Conservation (phyloP, 2,329 filamentous ascomycete species). For the Apiospora sp. region DNA sequence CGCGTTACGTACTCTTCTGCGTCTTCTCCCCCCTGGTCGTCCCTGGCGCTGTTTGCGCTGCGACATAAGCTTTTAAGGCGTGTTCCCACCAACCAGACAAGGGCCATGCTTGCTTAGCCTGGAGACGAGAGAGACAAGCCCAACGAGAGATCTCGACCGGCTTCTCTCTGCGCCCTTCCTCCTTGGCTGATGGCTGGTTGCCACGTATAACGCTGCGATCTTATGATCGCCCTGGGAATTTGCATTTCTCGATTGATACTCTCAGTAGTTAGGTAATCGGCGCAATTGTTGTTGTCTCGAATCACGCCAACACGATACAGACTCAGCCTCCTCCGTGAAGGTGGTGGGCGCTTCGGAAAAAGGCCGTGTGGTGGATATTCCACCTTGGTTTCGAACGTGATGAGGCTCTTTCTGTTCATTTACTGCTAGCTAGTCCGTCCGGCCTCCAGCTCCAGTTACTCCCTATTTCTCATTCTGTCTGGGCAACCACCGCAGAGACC, state of each 20-base stretch:
- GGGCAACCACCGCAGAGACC: background rate
- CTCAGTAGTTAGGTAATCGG: background rate
- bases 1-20: background rate
- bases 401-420: slow-evolving; percentile 16
- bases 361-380: slow-evolving; percentile 4
- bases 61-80: slow-evolving; percentile 19
- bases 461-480: background rate
- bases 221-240: slow-evolving; percentile 7
- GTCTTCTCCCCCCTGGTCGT: background rate
- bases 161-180: background rate
- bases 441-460: background rate
- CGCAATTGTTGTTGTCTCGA: background rate
- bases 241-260: background rate
- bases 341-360: slow-evolving; percentile 6
- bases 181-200: background rate
- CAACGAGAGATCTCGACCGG: slow-evolving; percentile 1
- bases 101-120: slow-evolving; percentile 15
- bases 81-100: slow-evolving; percentile 7
- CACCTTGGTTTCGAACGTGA: slow-evolving; percentile 9
- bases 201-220: slow-evolving; percentile 2
- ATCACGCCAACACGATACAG: slow-evolving; percentile 15
- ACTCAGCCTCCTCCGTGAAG: slow-evolving; percentile 11
- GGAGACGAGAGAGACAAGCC: background rate
- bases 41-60: background rate
- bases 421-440: background rate